phyloP scores from a whole-genome alignment of 352 stramenopile species.

The Phytophthora pistaciae region DNA sequence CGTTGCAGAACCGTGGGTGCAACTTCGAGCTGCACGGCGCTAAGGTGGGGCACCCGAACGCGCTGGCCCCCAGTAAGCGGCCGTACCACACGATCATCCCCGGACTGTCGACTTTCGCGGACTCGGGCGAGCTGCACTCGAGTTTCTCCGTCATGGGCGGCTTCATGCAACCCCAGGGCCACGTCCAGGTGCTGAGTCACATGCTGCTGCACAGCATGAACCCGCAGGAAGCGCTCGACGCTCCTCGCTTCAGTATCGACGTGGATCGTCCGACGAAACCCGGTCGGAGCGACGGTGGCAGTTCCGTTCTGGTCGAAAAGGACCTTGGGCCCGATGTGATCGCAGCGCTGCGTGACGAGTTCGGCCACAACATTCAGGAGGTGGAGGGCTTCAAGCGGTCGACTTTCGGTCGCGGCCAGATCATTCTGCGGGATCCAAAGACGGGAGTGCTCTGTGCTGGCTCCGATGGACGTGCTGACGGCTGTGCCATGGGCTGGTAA shows the following conservation, averaged over 20 bases:
- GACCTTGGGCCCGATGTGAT: constrained; percentile 77
- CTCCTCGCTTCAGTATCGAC: constrained; percentile 95
- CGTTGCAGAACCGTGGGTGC: constrained; percentile 96
- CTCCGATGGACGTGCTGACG: constrained; percentile 95
- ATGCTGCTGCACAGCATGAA: constrained; percentile 87
- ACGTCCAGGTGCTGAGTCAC: constrained; percentile 95
- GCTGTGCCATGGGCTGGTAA: constrained; percentile 93
- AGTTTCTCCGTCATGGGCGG: constrained; percentile 91
- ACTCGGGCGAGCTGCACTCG: constrained; percentile 91
- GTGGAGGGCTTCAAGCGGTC: constrained; percentile 40
- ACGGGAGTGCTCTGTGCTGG: constrained; percentile 95
- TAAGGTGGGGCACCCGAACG: constrained; percentile 91
- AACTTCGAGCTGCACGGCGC: constrained; percentile 92
- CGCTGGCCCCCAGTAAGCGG: constrained; percentile 90
- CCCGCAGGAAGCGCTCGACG: constrained; percentile 93
- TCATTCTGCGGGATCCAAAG: constrained; percentile 81
- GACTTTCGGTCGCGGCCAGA: constrained; percentile 85
- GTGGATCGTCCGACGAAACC: constrained; percentile 51
- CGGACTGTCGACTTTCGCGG: constrained; percentile 90
- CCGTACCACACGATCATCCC: constrained; percentile 99
- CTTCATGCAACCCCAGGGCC: constrained; percentile 98
- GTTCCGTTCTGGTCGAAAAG: constrained; percentile 88
- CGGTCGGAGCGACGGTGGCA: constrained; percentile 60
- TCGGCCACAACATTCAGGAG: constrained; percentile 75
- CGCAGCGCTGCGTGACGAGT: constrained; percentile 66